Evolutionary conservation across 2,329 filamentous ascomycete species (phyloP).

Genomic region (Fusarium secorum): DNA sequence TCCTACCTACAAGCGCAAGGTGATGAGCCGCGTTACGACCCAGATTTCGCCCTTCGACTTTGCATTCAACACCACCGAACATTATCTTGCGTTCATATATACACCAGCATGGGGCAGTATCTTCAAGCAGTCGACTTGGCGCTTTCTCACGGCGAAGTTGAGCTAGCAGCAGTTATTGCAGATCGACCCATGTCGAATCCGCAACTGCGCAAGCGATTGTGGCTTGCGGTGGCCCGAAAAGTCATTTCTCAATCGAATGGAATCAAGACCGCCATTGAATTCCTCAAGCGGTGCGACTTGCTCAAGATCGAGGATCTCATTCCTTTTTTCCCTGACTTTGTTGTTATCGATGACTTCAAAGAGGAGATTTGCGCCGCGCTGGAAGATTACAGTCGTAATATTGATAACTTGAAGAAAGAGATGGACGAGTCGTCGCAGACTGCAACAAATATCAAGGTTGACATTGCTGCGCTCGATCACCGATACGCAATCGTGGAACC

Average conservation of each 20-base stretch:
- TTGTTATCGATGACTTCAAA: conserved; percentile 98
- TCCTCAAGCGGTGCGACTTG: conserved; percentile 88
- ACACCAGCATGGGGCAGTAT: conserved; percentile 95
- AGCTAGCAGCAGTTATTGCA: conserved; percentile 88
- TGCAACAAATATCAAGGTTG: conserved; percentile 86
- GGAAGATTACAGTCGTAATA: conserved; percentile 91
- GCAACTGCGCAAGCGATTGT: conserved; percentile 87
- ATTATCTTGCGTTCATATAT: conserved; percentile 95
- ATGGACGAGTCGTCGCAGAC: conserved; percentile 96
- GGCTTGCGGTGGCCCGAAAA: conserved; percentile 93
- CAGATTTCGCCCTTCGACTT: conserved; percentile 92
- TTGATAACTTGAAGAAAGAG: conserved; percentile 85
- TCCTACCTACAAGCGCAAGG: conserved; percentile 91
- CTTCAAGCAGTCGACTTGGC: conserved; percentile 92
- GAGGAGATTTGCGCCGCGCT: conserved; percentile 95
- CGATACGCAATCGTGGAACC: conserved; percentile 97
- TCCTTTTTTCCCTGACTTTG: conserved; percentile 98
- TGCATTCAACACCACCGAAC: conserved; percentile 96
- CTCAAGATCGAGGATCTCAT: conserved; percentile 96
- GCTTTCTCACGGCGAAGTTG: conserved; percentile 86
- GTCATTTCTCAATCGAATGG: conserved; percentile 87
- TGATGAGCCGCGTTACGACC: conserved; percentile 86
- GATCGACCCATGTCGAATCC: conserved; percentile 83
- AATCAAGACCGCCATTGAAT: conserved; percentile 93
- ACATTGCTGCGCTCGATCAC: conserved; percentile 85